phyloP scores from a whole-genome alignment of 2,329 filamentous ascomycete species.

The Neofusicoccum laricinum region DNA sequence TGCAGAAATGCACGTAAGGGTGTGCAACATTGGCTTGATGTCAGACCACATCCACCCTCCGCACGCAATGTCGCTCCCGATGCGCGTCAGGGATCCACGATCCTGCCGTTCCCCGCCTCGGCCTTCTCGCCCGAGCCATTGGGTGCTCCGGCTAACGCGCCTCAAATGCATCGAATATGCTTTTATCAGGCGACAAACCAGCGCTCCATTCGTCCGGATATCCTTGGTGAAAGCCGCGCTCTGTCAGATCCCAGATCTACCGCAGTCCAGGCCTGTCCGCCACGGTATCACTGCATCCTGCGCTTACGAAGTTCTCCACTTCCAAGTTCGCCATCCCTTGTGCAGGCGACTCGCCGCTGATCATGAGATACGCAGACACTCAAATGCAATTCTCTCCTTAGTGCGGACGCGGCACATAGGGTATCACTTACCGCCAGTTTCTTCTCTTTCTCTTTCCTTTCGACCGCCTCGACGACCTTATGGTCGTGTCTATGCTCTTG shows the following conservation, averaged over 20 bases:
- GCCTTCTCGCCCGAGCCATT: not conserved
- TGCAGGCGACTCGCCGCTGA: not conserved
- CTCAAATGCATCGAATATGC: conserved; percentile 11
- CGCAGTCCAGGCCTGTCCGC: not conserved
- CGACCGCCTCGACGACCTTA: conserved; percentile 20
- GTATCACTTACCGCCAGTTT: not conserved
- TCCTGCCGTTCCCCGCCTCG: not conserved
- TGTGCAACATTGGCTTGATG: conserved; percentile 5
- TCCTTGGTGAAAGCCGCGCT: not conserved
- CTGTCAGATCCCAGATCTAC: not conserved
- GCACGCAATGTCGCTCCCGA: conserved; percentile 3
- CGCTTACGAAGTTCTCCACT: not conserved
- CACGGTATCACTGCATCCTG: not conserved
- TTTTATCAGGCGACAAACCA: not conserved
- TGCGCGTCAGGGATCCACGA: not conserved
- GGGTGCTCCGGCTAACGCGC: not conserved
- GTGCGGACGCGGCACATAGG: not conserved
- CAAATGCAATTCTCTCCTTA: not conserved
- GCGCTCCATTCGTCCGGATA: not conserved
- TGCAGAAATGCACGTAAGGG: conserved; percentile 15
- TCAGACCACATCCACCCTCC: conserved; percentile 8
- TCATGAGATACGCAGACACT: conserved; percentile 5
- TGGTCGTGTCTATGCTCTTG: conserved; percentile 44
- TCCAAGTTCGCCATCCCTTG: not conserved
- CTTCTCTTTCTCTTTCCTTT: not conserved